Base-by-base conservation (phyloP, 441 rosid genomes). In the Manihot esculenta region DNA sequence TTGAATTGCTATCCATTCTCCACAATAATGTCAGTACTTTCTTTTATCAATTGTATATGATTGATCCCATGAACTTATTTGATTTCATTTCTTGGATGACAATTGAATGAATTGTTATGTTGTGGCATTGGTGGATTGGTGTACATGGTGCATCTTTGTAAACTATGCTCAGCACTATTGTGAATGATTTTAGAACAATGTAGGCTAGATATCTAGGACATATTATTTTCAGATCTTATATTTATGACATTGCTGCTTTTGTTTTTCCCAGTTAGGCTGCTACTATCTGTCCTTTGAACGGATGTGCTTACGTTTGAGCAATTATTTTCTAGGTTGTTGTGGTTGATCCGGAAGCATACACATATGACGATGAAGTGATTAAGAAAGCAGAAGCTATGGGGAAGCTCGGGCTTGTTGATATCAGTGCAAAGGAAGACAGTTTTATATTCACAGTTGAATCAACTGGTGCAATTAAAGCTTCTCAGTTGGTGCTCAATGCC, bases 301-400 rank as follows among this genome's bases (percentile, higher is more conserved):
- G 7, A 18, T 27, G 54, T 70, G 21, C 61, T 59, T 57, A 20
- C 60, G 62, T 71, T 18, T 50, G 42, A 10, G 59, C 17, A 48
- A 59, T 47, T 13, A 10, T 64, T 69, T 33, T 69, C 42, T 60
- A 94, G 99, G 94, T 94, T 69, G 55, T 81, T 20, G 97, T 89
- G 77, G 84, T 83, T 56, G 99, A 94, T 81, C 80, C 86, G 8
- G 98, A 94, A 79, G 92, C 94, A 23, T 94, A 92, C 83, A 84
- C 97, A n/a, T 88, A 95, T 49, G 99, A 92, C 33, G 95, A 95
- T 47, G 98, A 92, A 82, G 94, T 92, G 74, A 69, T 92, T 9
- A 94, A 91, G 85, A 90, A 92, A 75, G 90, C 90, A 26, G 96
- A 89, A 77, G 84, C 94, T 7, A 90, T 91, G 97, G 99, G 98